A percentile compares a stretch with the other conserved stretches of the same genome.
These are phyloP conservation scores for Hypoxylon sp. DNA, from an alignment of 2,329 filamentous ascomycete genomes.

Conservation along the genomic window DNA sequence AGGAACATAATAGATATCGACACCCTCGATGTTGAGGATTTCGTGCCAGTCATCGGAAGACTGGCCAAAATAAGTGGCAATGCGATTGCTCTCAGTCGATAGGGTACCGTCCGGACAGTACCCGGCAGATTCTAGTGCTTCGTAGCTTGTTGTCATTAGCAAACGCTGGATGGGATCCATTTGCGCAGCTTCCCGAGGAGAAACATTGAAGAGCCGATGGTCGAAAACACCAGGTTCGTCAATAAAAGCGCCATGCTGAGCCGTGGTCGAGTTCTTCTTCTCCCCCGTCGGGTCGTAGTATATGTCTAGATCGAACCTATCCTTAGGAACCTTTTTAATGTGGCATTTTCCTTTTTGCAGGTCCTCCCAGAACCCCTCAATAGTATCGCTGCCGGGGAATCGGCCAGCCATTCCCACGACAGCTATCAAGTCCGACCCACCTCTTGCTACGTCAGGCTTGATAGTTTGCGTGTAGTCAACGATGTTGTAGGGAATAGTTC, in stretches of 20 bases:
- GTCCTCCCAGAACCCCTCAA: constrained; percentile 4
- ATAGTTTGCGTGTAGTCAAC: constrained; percentile 2
- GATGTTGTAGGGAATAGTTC: neutral
- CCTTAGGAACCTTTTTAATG: constrained; percentile 2
- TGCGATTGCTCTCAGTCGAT: constrained; percentile 31
- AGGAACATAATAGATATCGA: constrained; percentile 57
- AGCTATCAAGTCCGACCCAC: constrained; percentile 4
- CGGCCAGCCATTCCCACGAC: constrained; percentile 4
- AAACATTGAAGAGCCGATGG: constrained; percentile 44
- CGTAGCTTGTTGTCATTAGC: constrained; percentile 73
- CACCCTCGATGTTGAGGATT: constrained; percentile 70
- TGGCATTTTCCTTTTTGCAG: constrained; percentile 5
- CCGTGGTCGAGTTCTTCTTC: constrained; percentile 6
- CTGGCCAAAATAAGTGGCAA: constrained; percentile 43
- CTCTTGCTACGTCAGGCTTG: neutral
- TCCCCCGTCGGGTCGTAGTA: constrained; percentile 2
- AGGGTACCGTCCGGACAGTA: constrained; percentile 40
- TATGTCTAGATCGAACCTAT: constrained; percentile 1
- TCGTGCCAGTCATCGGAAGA: constrained; percentile 64
- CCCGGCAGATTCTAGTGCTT: constrained; percentile 73
- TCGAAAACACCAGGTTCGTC: constrained; percentile 43
- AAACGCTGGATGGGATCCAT: constrained; percentile 75
- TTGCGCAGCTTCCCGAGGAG: constrained; percentile 42
- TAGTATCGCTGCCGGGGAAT: constrained; percentile 2
- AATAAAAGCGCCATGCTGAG: constrained; percentile 14